These are phyloP conservation scores for Fabrea salina DNA, from an alignment of 169 alveolate species.

Conservation along the genomic window DNA sequence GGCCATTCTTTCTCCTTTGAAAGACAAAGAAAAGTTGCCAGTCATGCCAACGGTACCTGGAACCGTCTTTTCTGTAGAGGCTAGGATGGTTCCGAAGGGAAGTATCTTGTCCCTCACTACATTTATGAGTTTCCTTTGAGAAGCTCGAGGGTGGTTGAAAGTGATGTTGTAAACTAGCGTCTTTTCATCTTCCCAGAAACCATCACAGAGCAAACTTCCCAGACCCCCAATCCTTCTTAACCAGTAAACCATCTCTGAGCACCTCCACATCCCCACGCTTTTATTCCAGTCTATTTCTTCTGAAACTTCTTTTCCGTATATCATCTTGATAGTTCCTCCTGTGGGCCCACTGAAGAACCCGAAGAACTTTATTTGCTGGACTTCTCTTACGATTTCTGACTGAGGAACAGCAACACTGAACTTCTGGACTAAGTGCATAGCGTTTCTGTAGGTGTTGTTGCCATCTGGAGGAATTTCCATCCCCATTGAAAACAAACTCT, in stretches of 20 bases:
- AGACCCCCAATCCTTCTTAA: no score
- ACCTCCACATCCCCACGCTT: slow-evolving; percentile 1
- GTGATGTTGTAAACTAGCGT: slow-evolving; percentile 2
- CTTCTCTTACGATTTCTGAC: slow-evolving; percentile 10
- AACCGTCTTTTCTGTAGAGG: background rate
- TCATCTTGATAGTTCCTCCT: background rate
- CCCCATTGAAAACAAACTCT: slow-evolving; percentile 19
- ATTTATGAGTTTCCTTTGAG: background rate
- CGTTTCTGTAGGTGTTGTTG: background rate
- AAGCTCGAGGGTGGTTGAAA: background rate
- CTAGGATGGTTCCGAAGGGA: background rate
- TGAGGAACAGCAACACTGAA: background rate
- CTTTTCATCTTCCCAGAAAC: background rate
- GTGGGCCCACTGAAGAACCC: background rate
- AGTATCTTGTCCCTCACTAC: background rate
- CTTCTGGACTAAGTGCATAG: background rate
- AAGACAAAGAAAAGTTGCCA: background rate
- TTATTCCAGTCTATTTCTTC: background rate
- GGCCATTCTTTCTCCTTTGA: no score
- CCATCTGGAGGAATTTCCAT: slow-evolving; percentile 11
- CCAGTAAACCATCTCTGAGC: background rate
- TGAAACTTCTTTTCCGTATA: background rate
- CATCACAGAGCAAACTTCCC: background rate
- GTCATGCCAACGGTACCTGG: background rate
- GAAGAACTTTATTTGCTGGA: background rate